These are phyloP conservation scores for Suhomyces prunicola DNA, from an alignment of 805 yeast genomes.

Conservation along the genomic window DNA sequence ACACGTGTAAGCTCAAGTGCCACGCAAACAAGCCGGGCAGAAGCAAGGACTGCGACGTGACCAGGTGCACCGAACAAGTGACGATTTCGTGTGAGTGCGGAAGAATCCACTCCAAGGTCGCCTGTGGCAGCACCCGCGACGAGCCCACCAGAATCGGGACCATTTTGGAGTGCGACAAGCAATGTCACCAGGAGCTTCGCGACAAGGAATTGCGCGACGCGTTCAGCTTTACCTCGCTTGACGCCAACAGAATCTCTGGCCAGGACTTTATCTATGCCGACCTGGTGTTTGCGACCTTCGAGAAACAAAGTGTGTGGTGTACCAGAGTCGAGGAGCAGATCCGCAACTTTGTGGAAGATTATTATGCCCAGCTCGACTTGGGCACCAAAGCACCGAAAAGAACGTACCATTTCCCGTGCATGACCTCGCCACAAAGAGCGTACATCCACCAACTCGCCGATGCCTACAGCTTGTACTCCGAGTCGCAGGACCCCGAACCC, in stretches of 20 bases:
- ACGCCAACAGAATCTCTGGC: conserved; percentile 4
- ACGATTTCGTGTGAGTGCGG: conserved; percentile 65
- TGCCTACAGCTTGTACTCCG: conserved; percentile 56
- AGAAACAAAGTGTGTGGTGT: conserved; percentile 68
- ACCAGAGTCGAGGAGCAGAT: conserved; percentile 54
- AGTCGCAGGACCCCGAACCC: conserved; percentile 83
- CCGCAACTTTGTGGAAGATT: conserved; percentile 44
- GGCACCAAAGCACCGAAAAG: conserved; percentile 22
- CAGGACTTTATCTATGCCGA: conserved; percentile 43
- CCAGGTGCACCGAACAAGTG: conserved; percentile 52
- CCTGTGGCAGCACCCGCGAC: conserved; percentile 55
- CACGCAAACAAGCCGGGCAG: conserved; percentile 47
- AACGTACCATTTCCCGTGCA: conserved; percentile 65
- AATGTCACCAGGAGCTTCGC: conserved; percentile 60
- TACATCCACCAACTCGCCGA: conserved; percentile 70
- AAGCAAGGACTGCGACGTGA: conserved; percentile 45
- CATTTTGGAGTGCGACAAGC: conserved; percentile 61
- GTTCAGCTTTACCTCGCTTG: conserved; percentile 32
- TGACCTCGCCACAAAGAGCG: conserved; percentile 64
- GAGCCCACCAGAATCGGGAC: conserved; percentile 33
- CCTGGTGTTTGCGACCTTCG: conserved; percentile 44
- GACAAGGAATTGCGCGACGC: conserved; percentile 64
- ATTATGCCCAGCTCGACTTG: conserved; percentile 17
- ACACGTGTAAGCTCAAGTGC: conserved; percentile 59
- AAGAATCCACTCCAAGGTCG: conserved; percentile 40